Conservation (phyloP, 169 alveolate genomes). For the Hepatocystis sp. region DNA sequence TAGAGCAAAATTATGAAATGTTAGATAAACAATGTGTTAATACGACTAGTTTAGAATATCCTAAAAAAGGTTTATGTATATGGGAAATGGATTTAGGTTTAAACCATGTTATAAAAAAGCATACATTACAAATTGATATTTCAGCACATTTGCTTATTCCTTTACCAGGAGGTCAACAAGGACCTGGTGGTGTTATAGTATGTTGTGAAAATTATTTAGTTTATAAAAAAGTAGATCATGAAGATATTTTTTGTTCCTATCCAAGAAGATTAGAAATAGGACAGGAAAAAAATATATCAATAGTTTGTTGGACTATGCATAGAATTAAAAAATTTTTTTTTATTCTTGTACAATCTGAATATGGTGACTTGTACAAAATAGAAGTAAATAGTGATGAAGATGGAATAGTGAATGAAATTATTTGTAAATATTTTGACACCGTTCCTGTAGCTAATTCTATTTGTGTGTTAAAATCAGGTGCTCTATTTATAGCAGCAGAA, state of each 20-base stretch:
- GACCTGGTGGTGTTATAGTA: constrained; percentile 98
- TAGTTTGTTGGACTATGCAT: constrained; percentile 93
- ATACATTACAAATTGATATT: constrained; percentile 85
- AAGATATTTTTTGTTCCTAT: constrained; percentile 92
- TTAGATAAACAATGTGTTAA: constrained; percentile 87
- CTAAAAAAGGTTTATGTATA: constrained; percentile 91
- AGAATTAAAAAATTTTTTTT: constrained; percentile 95
- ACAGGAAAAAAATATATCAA: constrained; percentile 88
- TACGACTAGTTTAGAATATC: constrained; percentile 84
- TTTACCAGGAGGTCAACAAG: constrained; percentile 96
- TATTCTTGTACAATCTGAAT: constrained; percentile 95
- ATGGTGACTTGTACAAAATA: constrained; percentile 96
- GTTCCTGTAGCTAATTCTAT: constrained; percentile 94
- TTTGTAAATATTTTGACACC: constrained; percentile 96
- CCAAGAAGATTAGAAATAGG: constrained; percentile 96
- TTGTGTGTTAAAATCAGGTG: constrained; percentile 96
- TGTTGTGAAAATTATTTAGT: constrained; percentile 96
- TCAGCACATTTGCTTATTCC: constrained; percentile 94
- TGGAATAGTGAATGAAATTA: constrained; percentile 90
- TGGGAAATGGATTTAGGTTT: constrained; percentile 99
- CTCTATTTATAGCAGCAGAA: constrained; percentile 97
- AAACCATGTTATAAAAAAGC: constrained; percentile 97
- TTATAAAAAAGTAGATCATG: constrained; percentile 95
- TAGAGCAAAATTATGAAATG: constrained; percentile 94
- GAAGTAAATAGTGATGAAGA: constrained; percentile 91